These are phyloP conservation scores for Thalassiosira profunda DNA, from an alignment of 108 stramenopile species.

Conservation along the genomic window DNA sequence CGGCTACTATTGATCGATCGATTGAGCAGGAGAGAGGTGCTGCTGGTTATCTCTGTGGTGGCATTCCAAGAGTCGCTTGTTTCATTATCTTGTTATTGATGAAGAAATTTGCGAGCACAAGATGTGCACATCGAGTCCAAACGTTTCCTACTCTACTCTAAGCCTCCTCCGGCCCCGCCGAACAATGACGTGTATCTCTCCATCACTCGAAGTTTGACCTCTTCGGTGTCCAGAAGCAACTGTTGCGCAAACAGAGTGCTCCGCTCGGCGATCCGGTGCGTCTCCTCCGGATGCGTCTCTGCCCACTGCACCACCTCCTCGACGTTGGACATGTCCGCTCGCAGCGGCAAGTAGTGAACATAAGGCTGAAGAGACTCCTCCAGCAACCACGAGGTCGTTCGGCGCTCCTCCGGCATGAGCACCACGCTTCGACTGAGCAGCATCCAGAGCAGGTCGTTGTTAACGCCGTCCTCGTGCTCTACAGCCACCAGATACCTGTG, in stretches of 20 bases:
- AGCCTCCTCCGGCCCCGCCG: too few relatives aligned
- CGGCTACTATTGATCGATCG: too few relatives aligned
- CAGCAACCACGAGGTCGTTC: conserved; percentile 80
- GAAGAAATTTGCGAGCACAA: too few relatives aligned
- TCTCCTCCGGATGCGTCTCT: conserved; percentile 65
- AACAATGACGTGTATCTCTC: conserved; percentile 26
- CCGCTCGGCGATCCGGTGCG: conserved; percentile 68
- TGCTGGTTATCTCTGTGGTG: too few relatives aligned
- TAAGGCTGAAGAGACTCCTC: conserved; percentile 72
- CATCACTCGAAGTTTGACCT: conserved; percentile 32
- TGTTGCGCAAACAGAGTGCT: conserved; percentile 79
- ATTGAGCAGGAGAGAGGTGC: too few relatives aligned
- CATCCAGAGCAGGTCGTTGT: conserved; percentile 39
- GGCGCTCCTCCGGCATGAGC: conserved; percentile 24
- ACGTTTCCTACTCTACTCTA: too few relatives aligned
- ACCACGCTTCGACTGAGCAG: conserved; percentile 44
- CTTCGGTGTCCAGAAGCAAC: conserved; percentile 34
- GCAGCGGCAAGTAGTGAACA: conserved; percentile 82
- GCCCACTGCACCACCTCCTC: conserved; percentile 78
- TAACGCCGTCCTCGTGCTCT: conserved; percentile 2
- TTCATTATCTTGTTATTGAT: too few relatives aligned
- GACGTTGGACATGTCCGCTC: conserved; percentile 57
- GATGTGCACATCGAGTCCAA: too few relatives aligned
- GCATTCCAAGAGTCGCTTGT: too few relatives aligned
- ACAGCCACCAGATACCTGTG: conserved; percentile 29